These are phyloP conservation scores for Sextonia rubra DNA, from an alignment of 164 flowering plant genomes.

Conservation along the genomic window DNA sequence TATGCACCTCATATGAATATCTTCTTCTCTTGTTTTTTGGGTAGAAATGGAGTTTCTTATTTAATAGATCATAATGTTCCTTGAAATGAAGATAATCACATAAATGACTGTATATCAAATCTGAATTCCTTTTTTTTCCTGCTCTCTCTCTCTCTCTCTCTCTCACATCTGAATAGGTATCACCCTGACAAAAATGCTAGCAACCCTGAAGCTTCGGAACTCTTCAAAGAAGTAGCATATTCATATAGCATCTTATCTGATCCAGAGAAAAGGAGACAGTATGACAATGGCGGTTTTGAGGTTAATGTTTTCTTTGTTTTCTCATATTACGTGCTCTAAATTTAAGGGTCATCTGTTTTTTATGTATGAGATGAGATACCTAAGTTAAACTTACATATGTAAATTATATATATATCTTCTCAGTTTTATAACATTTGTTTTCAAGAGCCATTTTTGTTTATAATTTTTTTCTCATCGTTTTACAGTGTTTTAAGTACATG, in stretches of 20 bases:
- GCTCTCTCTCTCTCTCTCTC: neutral
- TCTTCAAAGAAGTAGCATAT: conserved; percentile 72
- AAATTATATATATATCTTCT: too few species aligned
- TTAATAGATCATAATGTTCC: neutral
- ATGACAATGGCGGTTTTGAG: conserved; percentile 32
- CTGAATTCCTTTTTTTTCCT: neutral
- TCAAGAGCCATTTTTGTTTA: neutral
- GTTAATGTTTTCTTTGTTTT: conserved; percentile 7
- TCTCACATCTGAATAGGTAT: conserved; percentile 18
- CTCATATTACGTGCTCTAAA: neutral
- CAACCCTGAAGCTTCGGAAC: conserved; percentile 72
- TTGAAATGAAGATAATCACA: neutral
- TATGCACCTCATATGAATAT: too few species aligned
- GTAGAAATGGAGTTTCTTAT: neutral
- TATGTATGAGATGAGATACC: too few species aligned
- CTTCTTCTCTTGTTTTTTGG: too few species aligned
- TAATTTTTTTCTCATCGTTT: too few species aligned
- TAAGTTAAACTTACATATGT: too few species aligned
- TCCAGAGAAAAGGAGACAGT: conserved; percentile 47
- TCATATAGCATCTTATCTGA: conserved; percentile 71
- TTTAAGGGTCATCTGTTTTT: neutral
- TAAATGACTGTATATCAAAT: neutral
- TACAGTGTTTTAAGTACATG: too few species aligned
- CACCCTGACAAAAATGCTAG: conserved; percentile 57
- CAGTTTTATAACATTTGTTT: neutral